Evolutionary conservation across 2,329 filamentous ascomycete genomes (phyloP).

Genomic region (Fusarium penzigii): DNA sequence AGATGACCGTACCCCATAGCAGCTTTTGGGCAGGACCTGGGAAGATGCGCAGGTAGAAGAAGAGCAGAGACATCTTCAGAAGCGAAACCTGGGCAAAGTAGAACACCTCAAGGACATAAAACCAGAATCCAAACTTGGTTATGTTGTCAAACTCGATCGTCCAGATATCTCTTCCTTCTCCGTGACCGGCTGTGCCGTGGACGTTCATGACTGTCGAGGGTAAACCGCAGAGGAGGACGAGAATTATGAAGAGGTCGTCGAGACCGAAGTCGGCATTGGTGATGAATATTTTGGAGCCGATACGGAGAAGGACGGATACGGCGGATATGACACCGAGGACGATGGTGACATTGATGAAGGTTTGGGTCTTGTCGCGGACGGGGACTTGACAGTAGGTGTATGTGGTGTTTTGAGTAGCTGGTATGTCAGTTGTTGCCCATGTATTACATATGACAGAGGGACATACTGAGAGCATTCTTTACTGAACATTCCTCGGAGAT

Average conservation of each 20-base stretch:
- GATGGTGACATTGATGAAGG: conserved; percentile 17
- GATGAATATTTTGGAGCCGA: conserved; percentile 19
- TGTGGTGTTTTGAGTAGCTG: conserved; percentile 16
- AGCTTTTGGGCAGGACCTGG: conserved; percentile 10
- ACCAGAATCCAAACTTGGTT: conserved; percentile 17
- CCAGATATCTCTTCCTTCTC: conserved; percentile 19
- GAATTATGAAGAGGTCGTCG: conserved; percentile 18
- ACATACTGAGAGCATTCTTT: conserved; percentile 19
- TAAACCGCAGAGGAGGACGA: conserved; percentile 10
- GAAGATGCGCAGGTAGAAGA: conserved; percentile 24
- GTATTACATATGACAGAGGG: too few relatives aligned
- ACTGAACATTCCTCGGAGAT: conserved; percentile 19
- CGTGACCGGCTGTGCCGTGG: conserved; percentile 15
- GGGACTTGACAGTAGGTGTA: conserved; percentile 13
- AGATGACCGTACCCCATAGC: conserved; percentile 16
- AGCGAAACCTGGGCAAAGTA: conserved; percentile 18
- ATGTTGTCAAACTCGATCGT: conserved; percentile 13
- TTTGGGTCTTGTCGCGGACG: conserved; percentile 13
- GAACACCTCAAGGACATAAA: conserved; percentile 14
- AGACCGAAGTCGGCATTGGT: conserved; percentile 16
- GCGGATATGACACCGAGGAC: conserved; percentile 17
- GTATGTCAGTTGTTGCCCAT: neutral
- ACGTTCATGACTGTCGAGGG: conserved; percentile 18
- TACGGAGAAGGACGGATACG: conserved; percentile 15
- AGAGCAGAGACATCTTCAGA: conserved; percentile 19